A percentile compares a stretch with the other conserved stretches of the same genome.
Conservation (phyloP, 768 basidiomycete genomes). For the Trametopsis cervina region DNA sequence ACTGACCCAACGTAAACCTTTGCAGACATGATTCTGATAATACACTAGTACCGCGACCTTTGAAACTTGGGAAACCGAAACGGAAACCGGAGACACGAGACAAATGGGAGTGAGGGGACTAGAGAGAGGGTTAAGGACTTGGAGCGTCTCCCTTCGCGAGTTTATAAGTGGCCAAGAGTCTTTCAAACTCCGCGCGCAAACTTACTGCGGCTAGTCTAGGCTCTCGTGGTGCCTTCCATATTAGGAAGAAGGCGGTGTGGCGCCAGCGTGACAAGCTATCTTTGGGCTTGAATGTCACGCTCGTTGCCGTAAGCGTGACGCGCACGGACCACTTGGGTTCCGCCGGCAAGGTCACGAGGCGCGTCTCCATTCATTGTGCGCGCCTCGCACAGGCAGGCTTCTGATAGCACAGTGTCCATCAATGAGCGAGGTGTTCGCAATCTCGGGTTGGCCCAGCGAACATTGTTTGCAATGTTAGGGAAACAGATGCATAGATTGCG, state of each 20-base stretch:
- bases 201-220: constrained; percentile 8
- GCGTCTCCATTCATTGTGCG: not conserved
- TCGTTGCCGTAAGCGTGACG: not conserved
- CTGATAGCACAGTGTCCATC: no score
- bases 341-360: constrained; percentile 1
- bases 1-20: constrained; percentile 96
- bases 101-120: constrained; percentile 42
- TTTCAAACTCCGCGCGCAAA: constrained; percentile 15
- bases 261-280: constrained; percentile 2
- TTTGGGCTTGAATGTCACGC: not conserved
- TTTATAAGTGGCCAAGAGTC: constrained; percentile 6
- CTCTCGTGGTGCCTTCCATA: constrained; percentile 5
- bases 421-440: no score
- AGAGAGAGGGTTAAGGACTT: constrained; percentile 26
- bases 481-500: not conserved
- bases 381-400: not conserved
- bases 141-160: not conserved
- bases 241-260: constrained; percentile 6
- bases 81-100: constrained; percentile 49
- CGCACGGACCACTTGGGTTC: constrained; percentile 1
- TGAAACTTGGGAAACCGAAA: constrained; percentile 45
- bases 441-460: not conserved
- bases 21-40: constrained; percentile 55
- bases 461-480: not conserved
- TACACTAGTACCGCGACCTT: constrained; percentile 45